A percentile compares a stretch with the other conserved stretches of the same genome.
These are phyloP conservation scores for Macrophomina tecta DNA, from an alignment of 2,329 filamentous ascomycete species.

Conservation along the genomic window DNA sequence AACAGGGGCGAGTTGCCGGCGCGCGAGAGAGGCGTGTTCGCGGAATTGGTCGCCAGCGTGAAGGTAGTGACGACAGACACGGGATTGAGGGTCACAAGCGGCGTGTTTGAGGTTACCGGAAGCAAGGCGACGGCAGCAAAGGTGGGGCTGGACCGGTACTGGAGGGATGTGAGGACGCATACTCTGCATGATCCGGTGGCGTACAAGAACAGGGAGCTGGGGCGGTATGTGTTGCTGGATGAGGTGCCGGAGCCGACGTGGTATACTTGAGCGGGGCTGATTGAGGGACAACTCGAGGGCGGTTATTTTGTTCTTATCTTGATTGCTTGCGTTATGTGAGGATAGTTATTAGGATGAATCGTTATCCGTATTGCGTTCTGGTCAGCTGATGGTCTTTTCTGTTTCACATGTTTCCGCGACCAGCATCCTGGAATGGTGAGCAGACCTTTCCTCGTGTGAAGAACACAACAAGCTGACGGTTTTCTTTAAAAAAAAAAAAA, in stretches of 20 bases:
- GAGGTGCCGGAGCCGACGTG: conserved; percentile 65
- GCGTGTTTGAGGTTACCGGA: conserved; percentile 69
- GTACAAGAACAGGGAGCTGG: conserved; percentile 70
- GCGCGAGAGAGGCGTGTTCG: conserved; percentile 63
- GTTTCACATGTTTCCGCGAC: too few relatives aligned
- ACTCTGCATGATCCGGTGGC: conserved; percentile 70
- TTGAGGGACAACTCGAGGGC: not conserved
- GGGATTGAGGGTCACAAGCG: conserved; percentile 62
- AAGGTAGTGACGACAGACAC: conserved; percentile 70
- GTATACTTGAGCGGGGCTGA: conserved; percentile 57
- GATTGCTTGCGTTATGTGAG: too few relatives aligned
- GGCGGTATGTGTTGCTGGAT: conserved; percentile 61
- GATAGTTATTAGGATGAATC: too few relatives aligned
- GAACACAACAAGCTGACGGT: too few relatives aligned
- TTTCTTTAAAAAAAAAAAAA: too few relatives aligned
- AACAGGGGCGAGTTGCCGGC: conserved; percentile 56
- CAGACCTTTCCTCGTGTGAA: too few relatives aligned
- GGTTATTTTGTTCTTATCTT: too few relatives aligned
- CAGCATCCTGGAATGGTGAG: too few relatives aligned
- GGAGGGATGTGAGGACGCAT: conserved; percentile 71
- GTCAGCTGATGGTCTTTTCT: too few relatives aligned
- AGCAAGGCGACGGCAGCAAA: conserved; percentile 63
- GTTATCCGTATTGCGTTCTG: too few relatives aligned
- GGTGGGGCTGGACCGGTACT: conserved; percentile 68
- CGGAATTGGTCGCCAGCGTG: conserved; percentile 66